Evolutionary conservation across 495 filamentous ascomycete species (phyloP).

Genomic region (Aspergillus egyptiacus): DNA sequence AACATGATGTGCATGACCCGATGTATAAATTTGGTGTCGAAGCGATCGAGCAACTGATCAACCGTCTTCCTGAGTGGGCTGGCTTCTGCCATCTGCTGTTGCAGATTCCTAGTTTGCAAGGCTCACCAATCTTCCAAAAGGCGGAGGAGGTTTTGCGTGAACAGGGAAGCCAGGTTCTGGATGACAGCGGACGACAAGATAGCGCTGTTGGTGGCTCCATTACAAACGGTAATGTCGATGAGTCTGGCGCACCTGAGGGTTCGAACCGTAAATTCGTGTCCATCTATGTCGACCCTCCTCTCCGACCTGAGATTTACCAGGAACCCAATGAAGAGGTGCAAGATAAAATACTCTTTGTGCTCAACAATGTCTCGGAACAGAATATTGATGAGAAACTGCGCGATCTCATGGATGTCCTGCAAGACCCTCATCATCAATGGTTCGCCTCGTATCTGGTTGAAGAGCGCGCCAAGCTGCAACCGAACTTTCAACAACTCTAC

Average conservation of each 20-base stretch:
- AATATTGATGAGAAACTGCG: slow-evolving; percentile 77
- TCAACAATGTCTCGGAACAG: slow-evolving; percentile 91
- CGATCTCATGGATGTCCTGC: slow-evolving; percentile 70
- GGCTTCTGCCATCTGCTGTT: slow-evolving; percentile 79
- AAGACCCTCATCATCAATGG: slow-evolving; percentile 84
- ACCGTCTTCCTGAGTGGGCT: slow-evolving; percentile 84
- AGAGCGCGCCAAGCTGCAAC: slow-evolving; percentile 90
- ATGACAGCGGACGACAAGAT: slow-evolving; percentile 31
- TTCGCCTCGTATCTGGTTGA: slow-evolving; percentile 95
- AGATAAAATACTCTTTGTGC: slow-evolving; percentile 88
- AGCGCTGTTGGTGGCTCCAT: slow-evolving; percentile 38
- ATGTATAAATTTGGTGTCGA: slow-evolving; percentile 99
- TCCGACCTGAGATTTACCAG: slow-evolving; percentile 54
- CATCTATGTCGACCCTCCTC: slow-evolving; percentile 64
- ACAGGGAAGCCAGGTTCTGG: slow-evolving; percentile 40
- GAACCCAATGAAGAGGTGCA: slow-evolving; percentile 80
- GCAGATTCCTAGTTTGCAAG: slow-evolving; percentile 71
- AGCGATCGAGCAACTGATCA: slow-evolving; percentile 79
- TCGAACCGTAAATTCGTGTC: slow-evolving; percentile 60
- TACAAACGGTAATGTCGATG: slow-evolving; percentile 63
- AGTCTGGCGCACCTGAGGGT: slow-evolving; percentile 47
- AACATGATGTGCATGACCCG: slow-evolving; percentile 68
- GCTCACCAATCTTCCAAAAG: slow-evolving; percentile 75
- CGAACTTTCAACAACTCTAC: slow-evolving; percentile 91
- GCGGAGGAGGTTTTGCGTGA: slow-evolving; percentile 74